These are phyloP conservation scores for Sporothrix luriei DNA, from an alignment of 2,329 filamentous ascomycete genomes.

Conservation along the genomic window DNA sequence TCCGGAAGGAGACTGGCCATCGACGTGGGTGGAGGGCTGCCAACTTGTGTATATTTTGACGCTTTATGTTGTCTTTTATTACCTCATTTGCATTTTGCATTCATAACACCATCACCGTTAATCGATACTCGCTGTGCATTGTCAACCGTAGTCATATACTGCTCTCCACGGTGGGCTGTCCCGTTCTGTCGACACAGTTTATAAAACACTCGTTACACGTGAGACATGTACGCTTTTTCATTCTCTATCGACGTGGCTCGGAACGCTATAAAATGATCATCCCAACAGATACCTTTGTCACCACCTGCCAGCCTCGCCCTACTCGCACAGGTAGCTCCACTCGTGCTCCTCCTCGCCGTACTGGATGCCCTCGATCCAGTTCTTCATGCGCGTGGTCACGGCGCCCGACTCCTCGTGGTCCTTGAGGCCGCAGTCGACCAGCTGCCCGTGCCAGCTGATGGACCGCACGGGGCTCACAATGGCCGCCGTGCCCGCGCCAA, in stretches of 20 bases:
- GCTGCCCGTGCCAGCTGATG: constrained; percentile 83
- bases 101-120: not conserved
- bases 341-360: constrained; percentile 90
- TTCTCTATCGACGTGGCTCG: not conserved
- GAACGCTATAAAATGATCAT: constrained; percentile 17
- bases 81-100: not conserved
- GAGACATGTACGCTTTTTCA: not conserved
- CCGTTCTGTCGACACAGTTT: not conserved
- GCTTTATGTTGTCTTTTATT: not conserved
- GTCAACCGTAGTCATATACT: not conserved
- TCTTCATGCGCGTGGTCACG: constrained; percentile 83
- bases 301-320: not conserved
- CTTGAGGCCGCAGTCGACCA: constrained; percentile 80
- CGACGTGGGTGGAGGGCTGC: not conserved
- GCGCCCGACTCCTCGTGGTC: constrained; percentile 84
- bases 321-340: constrained; percentile 71
- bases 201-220: not conserved
- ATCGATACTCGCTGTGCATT: not conserved
- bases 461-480: constrained; percentile 87
- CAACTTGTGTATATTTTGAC: constrained; percentile 21
- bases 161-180: not conserved
- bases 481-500: constrained; percentile 90
- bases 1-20: not conserved
- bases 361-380: constrained; percentile 94
- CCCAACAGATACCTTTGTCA: not conserved